Evolutionary conservation across 441 rosid genomes (phyloP), one percentile per base, ranked within the genome.

Genomic region (Biscutella laevigata): DNA sequence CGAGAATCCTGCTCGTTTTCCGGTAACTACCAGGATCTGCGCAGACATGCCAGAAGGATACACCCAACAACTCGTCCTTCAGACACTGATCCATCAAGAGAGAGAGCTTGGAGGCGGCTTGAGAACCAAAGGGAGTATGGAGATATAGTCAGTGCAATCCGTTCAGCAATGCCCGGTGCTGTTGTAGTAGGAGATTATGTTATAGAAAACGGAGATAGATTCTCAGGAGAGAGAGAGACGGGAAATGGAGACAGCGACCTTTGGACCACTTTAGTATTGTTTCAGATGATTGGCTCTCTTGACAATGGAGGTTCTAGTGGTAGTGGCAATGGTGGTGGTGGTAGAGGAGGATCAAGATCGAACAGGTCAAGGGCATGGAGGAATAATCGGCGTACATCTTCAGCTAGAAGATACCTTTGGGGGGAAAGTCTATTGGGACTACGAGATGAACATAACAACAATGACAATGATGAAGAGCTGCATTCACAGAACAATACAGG

Each of bases 171-270:
- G 58, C 98, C 98, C 0, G 96, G 96, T 57, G 92, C 95, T 55
- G 72, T 87, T 27, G 95, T 90, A 5, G 88, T 90, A 59, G 98
- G 96, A 32, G 98, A 91, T 65, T 91, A 87, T 72, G 95, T 80
- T 9, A 76, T 90, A 13, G 98, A 90, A 60, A 81, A 84, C 69
- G 86, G 95, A 30, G 88, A 83, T 50, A 82, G 88, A 64, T 59
- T 76, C n/a, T 27, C 83, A 7, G 71, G 57, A 40, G 88, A 71
- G 52, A 78, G 88, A 55, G 94, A 73, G 51, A 61, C 43, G n/a
- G 75, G 42, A 40, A 56, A 72, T 27, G 48, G 59, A 2, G 75
- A 77, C 34, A 69, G 71, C 58, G 73, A 82, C 9, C 74, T 86
- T 39, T 81, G 74, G 88, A 78, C 82, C 30, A 81, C 91, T 42